Evolutionary conservation across 164 flowering plant genomes (phyloP).

Genomic region (Warburgia ugandensis): DNA sequence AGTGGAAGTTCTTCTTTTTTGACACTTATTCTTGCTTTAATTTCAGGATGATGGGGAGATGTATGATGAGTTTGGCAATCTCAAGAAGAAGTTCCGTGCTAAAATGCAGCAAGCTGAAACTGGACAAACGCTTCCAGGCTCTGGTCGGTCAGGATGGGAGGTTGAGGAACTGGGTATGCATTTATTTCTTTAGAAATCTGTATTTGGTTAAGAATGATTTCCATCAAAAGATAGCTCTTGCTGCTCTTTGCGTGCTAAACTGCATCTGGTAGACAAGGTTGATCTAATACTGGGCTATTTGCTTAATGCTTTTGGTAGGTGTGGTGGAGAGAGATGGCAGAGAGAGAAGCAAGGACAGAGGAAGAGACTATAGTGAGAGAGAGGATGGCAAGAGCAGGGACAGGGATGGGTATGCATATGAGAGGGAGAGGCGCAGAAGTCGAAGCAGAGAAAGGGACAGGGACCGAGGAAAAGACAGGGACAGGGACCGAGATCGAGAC

Average conservation of each 20-base stretch:
- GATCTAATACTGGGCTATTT: not conserved
- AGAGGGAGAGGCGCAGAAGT: slow-evolving; percentile 45
- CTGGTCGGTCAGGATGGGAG: slow-evolving; percentile 99
- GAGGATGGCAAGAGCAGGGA: slow-evolving; percentile 30
- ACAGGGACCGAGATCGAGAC: slow-evolving; percentile 31
- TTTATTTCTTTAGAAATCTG: not conserved
- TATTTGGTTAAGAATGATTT: not conserved
- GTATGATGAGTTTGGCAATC: slow-evolving; percentile 99
- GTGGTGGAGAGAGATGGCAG: slow-evolving; percentile 49
- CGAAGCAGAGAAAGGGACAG: slow-evolving; percentile 53
- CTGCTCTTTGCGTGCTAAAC: no score
- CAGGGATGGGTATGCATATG: slow-evolving; percentile 25
- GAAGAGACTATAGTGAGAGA: slow-evolving; percentile 45
- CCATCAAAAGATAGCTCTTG: not conserved
- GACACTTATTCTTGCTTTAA: not conserved
- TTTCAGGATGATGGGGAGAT: slow-evolving; percentile 94
- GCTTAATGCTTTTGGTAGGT: slow-evolving; percentile 17
- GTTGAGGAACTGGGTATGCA: slow-evolving; percentile 84
- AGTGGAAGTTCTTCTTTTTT: not conserved
- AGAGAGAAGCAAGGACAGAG: slow-evolving; percentile 70
- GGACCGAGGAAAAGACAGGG: slow-evolving; percentile 21
- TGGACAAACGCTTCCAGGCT: slow-evolving; percentile 54
- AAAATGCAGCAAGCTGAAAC: slow-evolving; percentile 70
- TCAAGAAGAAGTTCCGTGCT: slow-evolving; percentile 92
- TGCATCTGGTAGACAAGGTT: not conserved